A percentile compares a stretch with the other conserved stretches of the same genome.
phyloP scores from a whole-genome alignment of 345 rosid species.

The Citrus inodora region DNA sequence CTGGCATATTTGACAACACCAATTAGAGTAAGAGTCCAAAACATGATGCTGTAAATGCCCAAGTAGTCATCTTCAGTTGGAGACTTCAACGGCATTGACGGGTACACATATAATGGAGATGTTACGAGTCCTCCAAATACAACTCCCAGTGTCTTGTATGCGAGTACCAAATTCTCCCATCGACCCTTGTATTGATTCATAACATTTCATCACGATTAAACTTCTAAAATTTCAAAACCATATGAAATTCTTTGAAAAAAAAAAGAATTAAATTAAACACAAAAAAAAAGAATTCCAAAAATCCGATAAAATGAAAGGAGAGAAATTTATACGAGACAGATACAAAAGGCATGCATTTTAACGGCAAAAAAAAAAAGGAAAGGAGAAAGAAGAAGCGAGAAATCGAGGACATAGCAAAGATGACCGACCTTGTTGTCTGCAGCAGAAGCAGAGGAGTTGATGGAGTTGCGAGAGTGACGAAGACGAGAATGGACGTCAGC shows the following conservation, averaged over 20 bases:
- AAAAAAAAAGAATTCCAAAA: no score
- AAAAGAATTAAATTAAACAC: not conserved
- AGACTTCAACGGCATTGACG: constrained; percentile 55
- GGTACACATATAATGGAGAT: constrained; percentile 63
- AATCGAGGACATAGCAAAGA: not conserved
- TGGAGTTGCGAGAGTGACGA: not conserved
- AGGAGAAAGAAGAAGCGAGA: no score
- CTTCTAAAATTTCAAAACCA: not conserved
- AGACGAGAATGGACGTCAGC: not conserved
- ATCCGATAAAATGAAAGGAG: not conserved
- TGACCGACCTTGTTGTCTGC: not conserved
- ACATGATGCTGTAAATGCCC: constrained; percentile 65
- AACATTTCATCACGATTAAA: not conserved
- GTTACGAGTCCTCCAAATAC: constrained; percentile 80
- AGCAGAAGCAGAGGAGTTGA: not conserved
- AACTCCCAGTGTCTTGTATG: constrained; percentile 63
- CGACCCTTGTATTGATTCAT: constrained; percentile 26
- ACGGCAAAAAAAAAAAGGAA: no score
- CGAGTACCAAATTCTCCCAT: constrained; percentile 36
- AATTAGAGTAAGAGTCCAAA: constrained; percentile 66
- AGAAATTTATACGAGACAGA: not conserved
- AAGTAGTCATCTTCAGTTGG: constrained; percentile 60
- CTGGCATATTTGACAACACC: constrained; percentile 50
- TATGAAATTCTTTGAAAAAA: not conserved
- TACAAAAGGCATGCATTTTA: not conserved